Evolutionary conservation across 176 grass and related monocot species (phyloP), one percentile per base, ranked within the genome.

Genomic region (Rhynchospora tenuis): DNA sequence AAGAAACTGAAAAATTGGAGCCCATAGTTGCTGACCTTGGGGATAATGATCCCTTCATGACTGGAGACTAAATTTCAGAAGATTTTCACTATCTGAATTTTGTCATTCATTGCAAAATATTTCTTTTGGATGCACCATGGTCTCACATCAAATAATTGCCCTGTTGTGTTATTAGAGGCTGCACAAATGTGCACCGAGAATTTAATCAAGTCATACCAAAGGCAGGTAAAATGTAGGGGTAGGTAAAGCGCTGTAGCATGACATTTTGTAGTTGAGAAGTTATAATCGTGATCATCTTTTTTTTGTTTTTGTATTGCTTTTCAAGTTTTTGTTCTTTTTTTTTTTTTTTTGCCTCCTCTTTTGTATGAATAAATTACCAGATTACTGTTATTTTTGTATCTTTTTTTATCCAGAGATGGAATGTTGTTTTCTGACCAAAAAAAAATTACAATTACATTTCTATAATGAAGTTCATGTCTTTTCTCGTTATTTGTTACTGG

Each of bases 41-140:
- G 23, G 93, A 93, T 10, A 44, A 89, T 38, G 97, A 99, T 73
- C 93, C 97, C 57, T 99, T 99, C 78, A 96, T 96, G 89, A 83
- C 66, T 83, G 91, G 86, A 15, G 93, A 99, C 83, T 99, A 88
- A 87, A 58, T 31, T 52, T 47, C 19, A 73, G 27, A 73, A 23
- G 26, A 73, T 68, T 50, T 64, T 86, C 3, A 77, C 52, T 64
- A 82, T 68, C 63, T 29, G 80, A 64, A 82, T 24, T 63, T 52
- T 82, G 59, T 63, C 31, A 65, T 82, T 82, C 59, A 65, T 68
- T 27, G 29, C 7, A 67, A 82, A 82, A 48, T 19, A 29, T 27
- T 82, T 4, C 0, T 6, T 82, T 82, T 67, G n/a, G 20, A 65
- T 47, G 59, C 59, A 27, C 22, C 44, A 54, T 27, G 20, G 43